These are phyloP conservation scores for Staphylotrichum longicolle DNA, from an alignment of 495 filamentous ascomycete genomes.

Conservation along the genomic window DNA sequence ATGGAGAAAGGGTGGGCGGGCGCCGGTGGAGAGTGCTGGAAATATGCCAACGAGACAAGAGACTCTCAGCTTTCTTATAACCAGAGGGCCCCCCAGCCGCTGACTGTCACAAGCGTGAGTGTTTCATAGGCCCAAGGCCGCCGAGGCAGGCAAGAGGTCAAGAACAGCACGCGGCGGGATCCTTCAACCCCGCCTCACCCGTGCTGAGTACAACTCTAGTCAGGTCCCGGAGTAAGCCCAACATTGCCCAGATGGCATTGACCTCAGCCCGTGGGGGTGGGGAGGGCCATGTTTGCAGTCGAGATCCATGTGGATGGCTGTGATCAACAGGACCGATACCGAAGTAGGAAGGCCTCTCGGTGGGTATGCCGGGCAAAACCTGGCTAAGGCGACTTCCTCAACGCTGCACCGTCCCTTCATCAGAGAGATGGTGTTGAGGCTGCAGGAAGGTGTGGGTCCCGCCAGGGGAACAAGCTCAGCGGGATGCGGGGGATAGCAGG, in stretches of 20 bases:
- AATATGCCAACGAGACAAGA: no score
- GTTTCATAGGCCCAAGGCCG: background rate
- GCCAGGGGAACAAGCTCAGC: conserved; percentile 10
- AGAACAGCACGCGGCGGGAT: background rate
- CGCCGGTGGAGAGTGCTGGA: no score
- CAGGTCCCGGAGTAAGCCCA: background rate
- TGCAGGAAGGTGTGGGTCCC: background rate
- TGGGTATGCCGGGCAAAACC: no score
- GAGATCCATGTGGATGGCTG: background rate
- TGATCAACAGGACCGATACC: background rate
- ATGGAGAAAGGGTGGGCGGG: background rate
- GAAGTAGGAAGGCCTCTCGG: no score
- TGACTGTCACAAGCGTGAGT: conserved; percentile 7
- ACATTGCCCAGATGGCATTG: background rate
- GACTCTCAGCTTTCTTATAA: no score
- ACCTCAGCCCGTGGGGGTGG: background rate
- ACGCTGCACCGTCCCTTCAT: no score
- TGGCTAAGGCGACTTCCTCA: no score
- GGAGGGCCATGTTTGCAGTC: background rate
- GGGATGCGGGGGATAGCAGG: conserved; percentile 5
- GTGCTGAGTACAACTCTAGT: background rate
- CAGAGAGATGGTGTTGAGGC: conserved; percentile 5
- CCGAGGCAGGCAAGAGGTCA: conserved; percentile 10
- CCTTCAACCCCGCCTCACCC: conserved; percentile 11
- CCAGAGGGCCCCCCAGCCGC: no score